These are phyloP conservation scores for Malassezia obtusa DNA, from an alignment of 1,284 basidiomycete species.

Conservation along the genomic window DNA sequence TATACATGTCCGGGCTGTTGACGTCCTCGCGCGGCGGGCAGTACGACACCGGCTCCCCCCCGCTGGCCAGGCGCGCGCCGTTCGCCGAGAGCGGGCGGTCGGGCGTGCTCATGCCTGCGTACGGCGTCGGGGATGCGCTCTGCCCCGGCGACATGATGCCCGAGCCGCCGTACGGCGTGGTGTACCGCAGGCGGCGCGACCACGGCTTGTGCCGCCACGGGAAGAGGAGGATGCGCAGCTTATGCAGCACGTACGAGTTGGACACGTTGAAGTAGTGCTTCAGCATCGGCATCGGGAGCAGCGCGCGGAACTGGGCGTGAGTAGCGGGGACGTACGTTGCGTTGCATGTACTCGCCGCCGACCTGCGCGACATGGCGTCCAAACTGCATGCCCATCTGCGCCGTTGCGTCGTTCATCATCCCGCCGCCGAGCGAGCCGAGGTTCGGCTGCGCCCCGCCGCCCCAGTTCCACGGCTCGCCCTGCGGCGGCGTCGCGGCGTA, in stretches of 20 bases:
- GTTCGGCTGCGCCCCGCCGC: slow-evolving; percentile 7
- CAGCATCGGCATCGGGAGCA: slow-evolving; percentile 50
- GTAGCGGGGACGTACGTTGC: slow-evolving; percentile 60
- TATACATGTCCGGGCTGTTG: slow-evolving; percentile 92
- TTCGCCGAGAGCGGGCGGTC: slow-evolving; percentile 9
- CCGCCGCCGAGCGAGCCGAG: slow-evolving; percentile 6
- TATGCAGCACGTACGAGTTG: slow-evolving; percentile 86
- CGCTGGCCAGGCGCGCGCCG: neutral
- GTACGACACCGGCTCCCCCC: slow-evolving; percentile 51
- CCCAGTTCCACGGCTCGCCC: slow-evolving; percentile 1
- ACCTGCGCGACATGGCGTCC: slow-evolving; percentile 82
- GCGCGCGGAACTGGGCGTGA: slow-evolving; percentile 22
- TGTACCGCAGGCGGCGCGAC: slow-evolving; percentile 37
- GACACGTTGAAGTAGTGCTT: slow-evolving; percentile 96
- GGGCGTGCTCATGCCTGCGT: slow-evolving; percentile 12
- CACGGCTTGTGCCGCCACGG: slow-evolving; percentile 70
- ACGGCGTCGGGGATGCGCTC: slow-evolving; percentile 3
- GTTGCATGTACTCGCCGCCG: slow-evolving; percentile 89
- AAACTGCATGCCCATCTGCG: slow-evolving; percentile 92
- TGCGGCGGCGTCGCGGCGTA: neutral
- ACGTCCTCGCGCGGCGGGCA: slow-evolving; percentile 83
- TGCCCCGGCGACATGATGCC: slow-evolving; percentile 13
- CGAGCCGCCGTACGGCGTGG: slow-evolving; percentile 28
- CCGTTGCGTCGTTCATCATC: slow-evolving; percentile 75
- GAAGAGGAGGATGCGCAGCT: slow-evolving; percentile 80